Evolutionary conservation across 139 green algal species (phyloP), one percentile per base, ranked within the genome.

Genomic region (Micromonas pusilla): DNA sequence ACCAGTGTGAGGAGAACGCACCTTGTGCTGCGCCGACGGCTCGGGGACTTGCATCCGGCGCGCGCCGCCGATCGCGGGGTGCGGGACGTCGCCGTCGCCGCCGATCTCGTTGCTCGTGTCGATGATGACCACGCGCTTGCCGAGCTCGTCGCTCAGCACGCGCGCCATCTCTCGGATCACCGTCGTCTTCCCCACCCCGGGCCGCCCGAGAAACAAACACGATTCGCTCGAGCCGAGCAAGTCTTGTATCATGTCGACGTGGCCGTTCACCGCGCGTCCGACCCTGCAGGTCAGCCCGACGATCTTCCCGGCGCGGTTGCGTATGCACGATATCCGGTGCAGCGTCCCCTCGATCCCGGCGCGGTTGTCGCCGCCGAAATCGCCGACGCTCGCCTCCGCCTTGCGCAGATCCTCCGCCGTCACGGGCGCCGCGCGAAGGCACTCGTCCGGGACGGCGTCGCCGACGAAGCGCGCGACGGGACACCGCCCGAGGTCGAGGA

Each of bases 271-370:
- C 0, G 92, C 94, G 0, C 95, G 89, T 0, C 95, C 95, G 13
- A 97, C 95, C 21, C 95, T 90, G 79, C 93, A 98, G 0, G 95
- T 99, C 68, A 99, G 88, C 1, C 95, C 95, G 1, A 98, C 89
- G 53, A 99, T 88, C 30, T 80, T 73, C 28, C 91, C 94, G 6
- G 85, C 81, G 13, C 95, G 84, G 83, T 97, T 97, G 62, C 91
- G 84, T 37, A 98, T 93, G 71, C 87, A 85, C n/a, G 68, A 86
- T 79, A 96, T 96, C 68, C 91, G 86, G 75, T 96, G 86, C 78
- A 96, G 82, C 52, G 91, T 96, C 33, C 90, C 80, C 72, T 81
- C 77, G 25, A 96, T 85, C 0, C 91, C 91, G 34, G 91, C 91
- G 26, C 91, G 81, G 80, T 96, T 96, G 74, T 96, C 91, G 16